Evolutionary conservation across 2,329 filamentous ascomycete genomes (phyloP).

Genomic region (Talaromyces sp.): DNA sequence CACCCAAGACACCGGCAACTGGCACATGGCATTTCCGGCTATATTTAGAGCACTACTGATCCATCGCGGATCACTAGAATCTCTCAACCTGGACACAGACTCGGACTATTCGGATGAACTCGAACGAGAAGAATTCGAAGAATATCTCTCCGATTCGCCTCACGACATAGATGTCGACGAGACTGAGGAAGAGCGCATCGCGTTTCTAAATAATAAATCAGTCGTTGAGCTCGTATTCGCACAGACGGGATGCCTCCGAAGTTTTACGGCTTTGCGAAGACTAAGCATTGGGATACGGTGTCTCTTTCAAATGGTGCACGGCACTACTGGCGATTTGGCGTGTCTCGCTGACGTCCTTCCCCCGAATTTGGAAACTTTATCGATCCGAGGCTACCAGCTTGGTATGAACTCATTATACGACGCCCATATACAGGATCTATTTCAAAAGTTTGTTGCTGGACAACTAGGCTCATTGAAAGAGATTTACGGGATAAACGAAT

Average conservation of each 20-base stretch:
- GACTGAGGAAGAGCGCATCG: conserved; percentile 6
- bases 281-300: conserved; percentile 10
- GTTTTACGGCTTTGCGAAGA: conserved; percentile 10
- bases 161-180: background rate
- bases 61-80: conserved; percentile 13
- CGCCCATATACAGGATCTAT: conserved; percentile 11
- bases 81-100: conserved; percentile 13
- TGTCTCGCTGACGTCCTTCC: conserved; percentile 8
- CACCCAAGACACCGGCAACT: conserved; percentile 10
- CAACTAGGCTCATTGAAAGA: conserved; percentile 13
- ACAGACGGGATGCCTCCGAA: conserved; percentile 7
- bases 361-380: conserved; percentile 11
- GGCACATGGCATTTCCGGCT: conserved; percentile 14
- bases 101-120: conserved; percentile 9
- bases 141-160: background rate
- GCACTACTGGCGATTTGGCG: background rate
- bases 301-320: conserved; percentile 12
- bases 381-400: conserved; percentile 11
- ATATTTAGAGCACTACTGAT: conserved; percentile 11
- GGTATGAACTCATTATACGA: conserved; percentile 8
- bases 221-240: conserved; percentile 11
- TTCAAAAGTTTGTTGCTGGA: conserved; percentile 16
- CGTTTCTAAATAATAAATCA: conserved; percentile 11
- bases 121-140: conserved; percentile 13
- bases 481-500: conserved; percentile 9